Evolutionary conservation across 192 early-diverging fungal species (phyloP).

Genomic region (Chytriomyces sp.): DNA sequence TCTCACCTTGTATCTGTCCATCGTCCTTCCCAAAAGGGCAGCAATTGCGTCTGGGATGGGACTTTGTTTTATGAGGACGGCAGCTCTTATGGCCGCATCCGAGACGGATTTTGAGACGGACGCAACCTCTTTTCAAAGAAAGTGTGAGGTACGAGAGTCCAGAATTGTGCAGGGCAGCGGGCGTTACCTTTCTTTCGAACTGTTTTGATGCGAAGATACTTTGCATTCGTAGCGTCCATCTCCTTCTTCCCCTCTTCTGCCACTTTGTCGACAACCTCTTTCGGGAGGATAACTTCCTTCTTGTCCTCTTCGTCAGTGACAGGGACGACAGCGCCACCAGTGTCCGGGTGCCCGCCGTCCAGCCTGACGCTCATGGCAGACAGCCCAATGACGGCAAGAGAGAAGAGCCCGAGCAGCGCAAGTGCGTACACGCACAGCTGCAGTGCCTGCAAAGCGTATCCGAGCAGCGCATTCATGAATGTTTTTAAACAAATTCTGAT

Average conservation of each 20-base stretch:
- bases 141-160: background rate
- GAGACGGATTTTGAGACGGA: constrained; percentile 23
- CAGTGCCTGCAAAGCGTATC: no score
- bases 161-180: no score
- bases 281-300: background rate
- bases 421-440: background rate
- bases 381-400: background rate
- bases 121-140: background rate
- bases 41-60: constrained; percentile 49
- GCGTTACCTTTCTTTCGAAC: background rate
- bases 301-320: background rate
- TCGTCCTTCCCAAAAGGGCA: constrained; percentile 21
- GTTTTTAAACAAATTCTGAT: no score
- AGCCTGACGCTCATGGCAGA: background rate
- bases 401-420: background rate
- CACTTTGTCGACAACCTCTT: background rate
- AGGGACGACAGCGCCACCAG: background rate
- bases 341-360: background rate
- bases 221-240: background rate
- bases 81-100: constrained; percentile 36
- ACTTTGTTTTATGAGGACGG: constrained; percentile 46
- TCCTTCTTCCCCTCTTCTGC: background rate
- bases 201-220: background rate
- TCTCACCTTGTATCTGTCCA: constrained; percentile 35
- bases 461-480: no score